Evolutionary conservation across 1,284 basidiomycete genomes (phyloP).

Genomic region (Rhodotorula sp.): DNA sequence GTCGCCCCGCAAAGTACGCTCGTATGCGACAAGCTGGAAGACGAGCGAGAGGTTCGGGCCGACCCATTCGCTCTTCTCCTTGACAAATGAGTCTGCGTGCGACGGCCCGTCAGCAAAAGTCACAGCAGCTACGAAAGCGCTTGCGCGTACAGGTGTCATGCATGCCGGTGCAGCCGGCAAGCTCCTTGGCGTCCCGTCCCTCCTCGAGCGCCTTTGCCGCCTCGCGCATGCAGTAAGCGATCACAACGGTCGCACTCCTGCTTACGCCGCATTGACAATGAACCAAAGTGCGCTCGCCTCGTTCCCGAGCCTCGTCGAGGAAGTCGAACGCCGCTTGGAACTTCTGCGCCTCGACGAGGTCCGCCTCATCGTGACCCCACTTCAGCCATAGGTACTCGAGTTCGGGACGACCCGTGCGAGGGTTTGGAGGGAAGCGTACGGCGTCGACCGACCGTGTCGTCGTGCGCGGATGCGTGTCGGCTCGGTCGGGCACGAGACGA

Average conservation of each 20-base stretch:
- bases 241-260: conserved; percentile 85
- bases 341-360: conserved; percentile 60
- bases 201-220: conserved; percentile 64
- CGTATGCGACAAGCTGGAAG: conserved; percentile 93
- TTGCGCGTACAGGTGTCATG: conserved; percentile 84
- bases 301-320: conserved; percentile 69
- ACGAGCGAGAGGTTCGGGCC: conserved; percentile 96
- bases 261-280: conserved; percentile 97
- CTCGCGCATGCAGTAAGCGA: conserved; percentile 92
- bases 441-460: conserved; percentile 6
- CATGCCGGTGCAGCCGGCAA: conserved; percentile 61
- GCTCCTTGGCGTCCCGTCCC: conserved; percentile 31
- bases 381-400: conserved; percentile 88
- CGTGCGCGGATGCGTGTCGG: background rate
- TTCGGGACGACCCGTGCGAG: conserved; percentile 63
- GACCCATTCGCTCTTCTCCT: conserved; percentile 79
- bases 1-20: conserved; percentile 62
- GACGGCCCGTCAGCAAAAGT: background rate
- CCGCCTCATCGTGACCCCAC: conserved; percentile 87
- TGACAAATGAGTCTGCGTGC: conserved; percentile 49
- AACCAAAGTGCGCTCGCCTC: conserved; percentile 72
- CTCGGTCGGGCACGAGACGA: background rate
- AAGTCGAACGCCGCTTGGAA: conserved; percentile 58
- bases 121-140: no score
- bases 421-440: conserved; percentile 51